A percentile compares a stretch with the other conserved stretches of the same genome.
These are phyloP conservation scores for Ceratocystis harringtonii DNA, from an alignment of 2,329 filamentous ascomycete genomes.

Conservation along the genomic window DNA sequence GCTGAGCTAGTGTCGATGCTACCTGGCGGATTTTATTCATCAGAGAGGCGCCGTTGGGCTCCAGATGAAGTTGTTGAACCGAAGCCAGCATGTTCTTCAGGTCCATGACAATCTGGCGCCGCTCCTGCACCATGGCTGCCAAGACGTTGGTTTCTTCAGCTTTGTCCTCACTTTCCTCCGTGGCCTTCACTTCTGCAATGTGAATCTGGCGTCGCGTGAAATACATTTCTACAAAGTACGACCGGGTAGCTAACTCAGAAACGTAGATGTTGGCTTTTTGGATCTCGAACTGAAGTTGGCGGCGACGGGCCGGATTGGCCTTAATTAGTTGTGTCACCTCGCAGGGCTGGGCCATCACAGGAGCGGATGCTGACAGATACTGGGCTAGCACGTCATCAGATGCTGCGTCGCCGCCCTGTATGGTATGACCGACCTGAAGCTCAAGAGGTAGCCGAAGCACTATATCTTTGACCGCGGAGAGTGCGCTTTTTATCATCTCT, in stretches of 20 bases:
- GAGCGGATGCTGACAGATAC: constrained; percentile 27
- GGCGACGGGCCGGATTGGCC: constrained; percentile 34
- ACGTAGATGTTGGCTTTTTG: constrained; percentile 84
- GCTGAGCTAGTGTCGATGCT: constrained; percentile 60
- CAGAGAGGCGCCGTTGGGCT: constrained; percentile 49
- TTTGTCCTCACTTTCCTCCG: constrained; percentile 26
- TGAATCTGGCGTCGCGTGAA: constrained; percentile 59
- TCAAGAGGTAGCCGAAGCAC: constrained; percentile 54
- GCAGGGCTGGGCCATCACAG: constrained; percentile 31
- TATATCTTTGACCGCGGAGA: constrained; percentile 54
- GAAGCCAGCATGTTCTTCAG: constrained; percentile 59
- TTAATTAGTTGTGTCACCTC: constrained; percentile 36
- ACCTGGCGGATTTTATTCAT: constrained; percentile 77
- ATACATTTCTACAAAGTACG: constrained; percentile 76
- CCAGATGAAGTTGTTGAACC: constrained; percentile 74
- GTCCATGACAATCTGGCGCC: constrained; percentile 68
- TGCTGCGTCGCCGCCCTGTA: constrained; percentile 21
- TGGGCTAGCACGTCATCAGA: constrained; percentile 22
- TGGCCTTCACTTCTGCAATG: constrained; percentile 25
- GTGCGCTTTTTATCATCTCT: constrained; percentile 52
- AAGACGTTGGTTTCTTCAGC: constrained; percentile 36
- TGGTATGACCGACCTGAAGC: constrained; percentile 38
- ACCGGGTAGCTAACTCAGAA: constrained; percentile 65
- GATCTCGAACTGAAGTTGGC: constrained; percentile 64
- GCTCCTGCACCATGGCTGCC: constrained; percentile 55